Base-by-base conservation (phyloP, 257 asterid species). In the Fraxinus americana region DNA sequence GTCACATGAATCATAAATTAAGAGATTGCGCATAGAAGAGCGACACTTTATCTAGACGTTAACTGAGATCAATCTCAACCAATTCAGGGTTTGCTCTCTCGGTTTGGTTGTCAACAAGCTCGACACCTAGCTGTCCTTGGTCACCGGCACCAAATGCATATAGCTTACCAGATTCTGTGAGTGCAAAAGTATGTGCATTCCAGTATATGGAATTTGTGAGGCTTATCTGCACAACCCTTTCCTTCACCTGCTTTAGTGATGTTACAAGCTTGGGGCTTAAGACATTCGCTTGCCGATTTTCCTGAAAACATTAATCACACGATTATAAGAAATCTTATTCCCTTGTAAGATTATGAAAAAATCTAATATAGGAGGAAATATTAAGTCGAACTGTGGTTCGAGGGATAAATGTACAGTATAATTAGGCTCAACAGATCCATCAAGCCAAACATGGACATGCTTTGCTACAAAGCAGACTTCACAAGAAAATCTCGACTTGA, bases 131-230 rank as follows among this genome's bases (percentile, higher is more conserved):
- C 87, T 96, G 99, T 39, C 99, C 99, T 82, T 92, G 90, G 82
- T 96, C 98, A 35, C 99, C 99, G 1, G 98, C 91, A 10, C 99
- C 99, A 70, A 96, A 96, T 5, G 98, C 97, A 50, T 90, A 96
- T 5, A 96, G 90, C 87, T 93, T 92, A 80, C 90, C 97, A 0
- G 96, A 86, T 74, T 94, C 98, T 0, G 99, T 94, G 19, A 96
- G 97, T 0, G 98, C 98, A 59, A 96, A 93, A 4, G 99, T 96
- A 72, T 96, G 99, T 19, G 99, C 98, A 23, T 91, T 92, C 99
- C 98, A 96, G 63, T 92, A 90, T 75, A 94, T 85, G n/a, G 98
- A 91, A 77, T 93, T 96, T 11, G 99, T 94, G 78, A 91, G 97
- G 86, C 98, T 96, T 74, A 96, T 89, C 81, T 96, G 99, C 71